A percentile compares a stretch with the other conserved stretches of the same genome.
Evolutionary conservation across 2,329 filamentous ascomycete species (phyloP).

Genomic region (Colletotrichum agaves): DNA sequence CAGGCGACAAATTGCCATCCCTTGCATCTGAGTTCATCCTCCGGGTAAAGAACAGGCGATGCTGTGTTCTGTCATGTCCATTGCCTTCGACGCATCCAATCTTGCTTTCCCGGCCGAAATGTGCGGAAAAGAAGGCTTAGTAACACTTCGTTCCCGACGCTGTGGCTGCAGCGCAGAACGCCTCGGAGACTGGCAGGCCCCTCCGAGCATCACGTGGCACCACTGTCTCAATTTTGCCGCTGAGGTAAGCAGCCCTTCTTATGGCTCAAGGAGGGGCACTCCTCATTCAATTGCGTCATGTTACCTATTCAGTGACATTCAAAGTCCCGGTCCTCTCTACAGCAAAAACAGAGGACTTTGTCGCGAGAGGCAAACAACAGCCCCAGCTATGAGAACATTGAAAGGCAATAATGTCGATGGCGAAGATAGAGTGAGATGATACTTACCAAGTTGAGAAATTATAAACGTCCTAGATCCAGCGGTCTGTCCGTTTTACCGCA

Average conservation of each 20-base stretch:
- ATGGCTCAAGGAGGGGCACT: not conserved
- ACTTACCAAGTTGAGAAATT: not conserved
- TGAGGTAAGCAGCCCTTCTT: conserved; percentile 20
- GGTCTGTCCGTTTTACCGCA: not conserved
- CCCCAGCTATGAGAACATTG: not conserved
- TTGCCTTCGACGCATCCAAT: too few species aligned
- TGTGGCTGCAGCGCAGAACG: too few species aligned
- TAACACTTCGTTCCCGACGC: not conserved
- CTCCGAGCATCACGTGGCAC: conserved; percentile 22
- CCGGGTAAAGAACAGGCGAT: not conserved
- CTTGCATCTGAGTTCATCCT: not conserved
- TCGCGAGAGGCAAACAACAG: not conserved
- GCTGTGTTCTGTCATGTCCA: too few species aligned
- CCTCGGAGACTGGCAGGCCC: not conserved
- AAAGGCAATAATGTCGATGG: not conserved
- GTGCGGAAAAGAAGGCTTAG: not conserved
- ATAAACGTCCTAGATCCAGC: not conserved
- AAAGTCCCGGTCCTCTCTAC: not conserved
- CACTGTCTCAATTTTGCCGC: not conserved
- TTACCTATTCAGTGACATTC: not conserved
- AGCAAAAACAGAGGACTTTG: not conserved
- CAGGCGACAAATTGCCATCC: not conserved
- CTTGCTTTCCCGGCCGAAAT: conserved; percentile 2
- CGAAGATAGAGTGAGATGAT: not conserved
- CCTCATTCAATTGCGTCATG: conserved; percentile 29